Evolutionary conservation across 2,329 filamentous ascomycete genomes (phyloP), one percentile per base, ranked within the genome.

Genomic region (Monilinia aucupariae): DNA sequence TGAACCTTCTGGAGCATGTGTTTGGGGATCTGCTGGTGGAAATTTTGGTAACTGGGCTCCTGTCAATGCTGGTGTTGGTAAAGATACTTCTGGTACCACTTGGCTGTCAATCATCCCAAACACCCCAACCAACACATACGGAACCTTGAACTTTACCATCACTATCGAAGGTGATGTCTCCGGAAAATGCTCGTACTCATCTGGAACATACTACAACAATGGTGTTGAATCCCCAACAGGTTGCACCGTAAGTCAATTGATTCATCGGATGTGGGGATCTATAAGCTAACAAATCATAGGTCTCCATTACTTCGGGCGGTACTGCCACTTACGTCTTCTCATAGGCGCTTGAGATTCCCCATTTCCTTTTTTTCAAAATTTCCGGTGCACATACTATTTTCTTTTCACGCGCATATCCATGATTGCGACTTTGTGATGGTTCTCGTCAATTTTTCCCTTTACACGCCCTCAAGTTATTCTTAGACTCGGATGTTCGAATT

Each of bases 41-140:
- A 77, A 80, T 67, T 75, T 81, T 63, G 86, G 94, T 68, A 97
- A 99, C 84, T 96, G 84, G 82, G 88, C 94, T 54, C 92, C 94
- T 37, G 78, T 91, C 71, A 93, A 92, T 78, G 79, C 96, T 60
- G 93, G 93, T 75, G 87, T 92, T 65, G 91, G 92, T 66, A 84
- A 85, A 76, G 84, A 81, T 74, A 75, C 72, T 17, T 71, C 81
- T 71, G 86, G 88, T 73, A 78, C 77, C 66, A 94, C 88, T 49
- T 97, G 85, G 80, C 78, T 96, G 65, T 91, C 90, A 56, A 85
- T 97, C 75, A 91, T 93, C 82, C 86, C 87, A 74, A 97, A 97
- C 80, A 73, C 78, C 65, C 91, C 92, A 6, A 96, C 90, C 62
- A 91, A 85, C 70, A 74, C 76, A 22, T 86, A 72, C 53, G 72